Conservation (phyloP, 495 filamentous ascomycete species). For the Tricharina praecox region DNA sequence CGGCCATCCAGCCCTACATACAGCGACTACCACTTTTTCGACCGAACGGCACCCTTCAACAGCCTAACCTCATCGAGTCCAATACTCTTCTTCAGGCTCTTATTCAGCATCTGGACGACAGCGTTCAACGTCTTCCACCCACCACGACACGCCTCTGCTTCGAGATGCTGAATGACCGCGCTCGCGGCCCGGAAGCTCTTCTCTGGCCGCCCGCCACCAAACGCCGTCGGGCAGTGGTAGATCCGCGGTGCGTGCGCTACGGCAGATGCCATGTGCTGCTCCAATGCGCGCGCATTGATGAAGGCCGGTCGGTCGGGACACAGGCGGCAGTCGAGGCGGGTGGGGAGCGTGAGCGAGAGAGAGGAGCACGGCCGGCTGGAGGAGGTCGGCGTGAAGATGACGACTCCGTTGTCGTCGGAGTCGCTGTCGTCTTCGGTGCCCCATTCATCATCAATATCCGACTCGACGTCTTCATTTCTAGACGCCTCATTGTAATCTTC, state of each 20-base stretch:
- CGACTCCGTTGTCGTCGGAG: neutral
- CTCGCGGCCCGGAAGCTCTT: slow-evolving; percentile 13
- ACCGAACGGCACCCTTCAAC: no score
- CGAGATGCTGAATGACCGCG: slow-evolving; percentile 14
- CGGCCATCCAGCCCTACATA: no score
- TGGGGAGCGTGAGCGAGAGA: neutral
- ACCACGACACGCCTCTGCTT: slow-evolving; percentile 13
- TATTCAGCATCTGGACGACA: slow-evolving; percentile 12
- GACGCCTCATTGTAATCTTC: no score
- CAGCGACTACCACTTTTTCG: no score
- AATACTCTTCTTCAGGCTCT: slow-evolving; percentile 10
- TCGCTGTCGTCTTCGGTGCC: neutral
- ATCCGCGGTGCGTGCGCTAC: slow-evolving; percentile 13
- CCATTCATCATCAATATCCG: neutral
- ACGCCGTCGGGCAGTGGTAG: slow-evolving; percentile 13
- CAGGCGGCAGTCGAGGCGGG: slow-evolving; percentile 8
- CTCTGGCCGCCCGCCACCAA: neutral
- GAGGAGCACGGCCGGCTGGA: no score
- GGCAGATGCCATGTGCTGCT: slow-evolving; percentile 8
- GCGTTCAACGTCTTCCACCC: slow-evolving; percentile 10
- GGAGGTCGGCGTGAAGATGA: neutral
- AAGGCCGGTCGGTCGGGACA: slow-evolving; percentile 6
- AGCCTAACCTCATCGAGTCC: no score
- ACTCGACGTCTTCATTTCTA: neutral
- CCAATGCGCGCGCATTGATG: neutral